Conservation (phyloP, 2,329 filamentous ascomycete genomes). For the Apiospora phragmitis region DNA sequence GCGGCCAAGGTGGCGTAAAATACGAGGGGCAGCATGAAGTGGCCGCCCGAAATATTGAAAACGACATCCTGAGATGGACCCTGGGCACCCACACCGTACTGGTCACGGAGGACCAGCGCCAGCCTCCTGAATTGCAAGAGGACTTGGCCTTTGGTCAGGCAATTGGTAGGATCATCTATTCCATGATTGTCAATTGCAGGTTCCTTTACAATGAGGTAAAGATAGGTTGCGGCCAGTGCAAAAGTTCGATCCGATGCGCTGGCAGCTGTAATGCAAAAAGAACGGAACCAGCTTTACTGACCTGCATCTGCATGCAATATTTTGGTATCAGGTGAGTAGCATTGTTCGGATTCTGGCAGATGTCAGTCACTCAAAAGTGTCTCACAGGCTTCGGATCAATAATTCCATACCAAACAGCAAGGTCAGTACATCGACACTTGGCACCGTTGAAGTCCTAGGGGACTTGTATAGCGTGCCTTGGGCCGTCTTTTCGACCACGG, state of each 20-base stretch:
- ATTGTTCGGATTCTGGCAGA: slow-evolving; percentile 36
- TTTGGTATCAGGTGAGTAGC: slow-evolving; percentile 44
- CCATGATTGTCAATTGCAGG: background rate
- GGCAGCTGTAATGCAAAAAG: background rate
- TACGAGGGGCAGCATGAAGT: slow-evolving; percentile 26
- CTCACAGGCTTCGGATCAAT: background rate
- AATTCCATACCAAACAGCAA: slow-evolving; percentile 41
- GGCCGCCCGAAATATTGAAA: slow-evolving; percentile 25
- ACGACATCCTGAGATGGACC: slow-evolving; percentile 25
- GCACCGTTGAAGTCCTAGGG: slow-evolving; percentile 32
- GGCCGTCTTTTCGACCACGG: slow-evolving; percentile 27
- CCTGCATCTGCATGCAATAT: slow-evolving; percentile 57
- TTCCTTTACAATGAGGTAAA: background rate
- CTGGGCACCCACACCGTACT: slow-evolving; percentile 23
- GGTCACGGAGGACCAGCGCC: slow-evolving; percentile 52
- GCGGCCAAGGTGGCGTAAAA: slow-evolving; percentile 26
- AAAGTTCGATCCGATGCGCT: background rate
- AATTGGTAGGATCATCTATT: slow-evolving; percentile 48
- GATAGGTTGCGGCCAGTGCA: background rate
- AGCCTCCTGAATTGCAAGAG: slow-evolving; percentile 50
- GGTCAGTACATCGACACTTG: slow-evolving; percentile 43
- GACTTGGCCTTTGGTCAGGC: slow-evolving; percentile 53
- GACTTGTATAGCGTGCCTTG: slow-evolving; percentile 41
- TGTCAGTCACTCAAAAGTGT: background rate
- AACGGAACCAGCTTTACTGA: background rate